Evolutionary conservation across 805 yeast species (phyloP), one percentile per base, ranked within the genome.

Genomic region (Kurtzmaniella cleridarum): DNA sequence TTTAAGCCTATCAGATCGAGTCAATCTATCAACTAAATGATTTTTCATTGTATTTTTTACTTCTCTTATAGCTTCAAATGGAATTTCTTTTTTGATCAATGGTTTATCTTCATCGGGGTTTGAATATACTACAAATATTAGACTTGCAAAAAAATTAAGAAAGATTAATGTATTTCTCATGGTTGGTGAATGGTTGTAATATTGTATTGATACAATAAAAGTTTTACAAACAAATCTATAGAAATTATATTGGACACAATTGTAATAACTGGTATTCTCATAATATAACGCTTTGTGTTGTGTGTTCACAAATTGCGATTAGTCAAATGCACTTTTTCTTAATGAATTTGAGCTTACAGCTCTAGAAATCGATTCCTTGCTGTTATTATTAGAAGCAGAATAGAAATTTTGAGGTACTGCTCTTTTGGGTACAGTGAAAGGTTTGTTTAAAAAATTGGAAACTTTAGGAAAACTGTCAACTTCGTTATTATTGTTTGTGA

Each of bases 371-470:
- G 57, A 49, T 23, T 60, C 66, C 41, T 57, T 39, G 40, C 65
- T 59, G 18, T 34, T 43, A 34, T 44, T 47, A n/a, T 50, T 54
- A 1, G 47, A 41, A 28, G 32, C 42, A 26, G 16, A 32, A 26
- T 29, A 27, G 15, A 43, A 41, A 13, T 36, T 30, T 11, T 41
- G 34, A 3, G 45, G 38, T 8, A 49, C 47, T 23, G 30, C 44
- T 32, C 56, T 49, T 41, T 55, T 59, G 3, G 66, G 69, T 1
- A 53, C 48, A 3, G 50, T 43, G 40, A 67, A 67, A 3, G 72
- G 73, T 43, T 59, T 62, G 52, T 53, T 63, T 41, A 66, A 42
- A 41, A 66, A 64, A 32, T 57, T 64, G 31, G 42, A 37, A 18
- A 40, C 46, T 38, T 37, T 34, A 18, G 35, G 39, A 16, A 28